Percentiles rank a stretch among this genome's conserved stretches.
These are phyloP conservation scores for Penicillium diatomitis DNA, from an alignment of 495 filamentous ascomycete species.

Conservation along the genomic window DNA sequence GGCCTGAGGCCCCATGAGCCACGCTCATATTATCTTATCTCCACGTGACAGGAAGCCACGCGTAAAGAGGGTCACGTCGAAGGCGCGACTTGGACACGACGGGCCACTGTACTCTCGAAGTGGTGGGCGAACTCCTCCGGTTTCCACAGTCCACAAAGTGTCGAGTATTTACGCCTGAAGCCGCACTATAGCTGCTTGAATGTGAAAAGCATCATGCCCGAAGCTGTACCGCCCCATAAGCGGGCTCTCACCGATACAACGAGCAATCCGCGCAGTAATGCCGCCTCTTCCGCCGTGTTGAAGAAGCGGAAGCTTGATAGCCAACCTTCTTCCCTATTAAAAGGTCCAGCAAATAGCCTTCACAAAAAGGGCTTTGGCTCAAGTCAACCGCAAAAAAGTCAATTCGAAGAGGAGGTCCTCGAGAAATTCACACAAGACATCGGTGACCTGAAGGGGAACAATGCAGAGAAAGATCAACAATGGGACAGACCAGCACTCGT, in stretches of 20 bases:
- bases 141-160: not conserved
- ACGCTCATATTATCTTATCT: conserved; percentile 10
- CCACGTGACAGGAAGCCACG: conserved; percentile 17
- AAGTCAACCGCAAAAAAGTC: conserved; percentile 72
- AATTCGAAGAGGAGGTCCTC: conserved; percentile 87
- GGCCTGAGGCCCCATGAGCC: no score
- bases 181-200: conserved; percentile 6
- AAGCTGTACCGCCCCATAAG: conserved; percentile 46
- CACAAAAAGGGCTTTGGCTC: conserved; percentile 54
- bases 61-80: conserved; percentile 22
- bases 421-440: conserved; percentile 95
- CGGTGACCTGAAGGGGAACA: conserved; percentile 67
- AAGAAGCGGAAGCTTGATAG: conserved; percentile 78
- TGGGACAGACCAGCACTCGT: conserved; percentile 76
- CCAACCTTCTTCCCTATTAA: conserved; percentile 40
- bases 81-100: conserved; percentile 15
- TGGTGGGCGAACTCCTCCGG: conserved; percentile 11
- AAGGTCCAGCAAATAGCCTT: conserved; percentile 50
- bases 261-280: conserved; percentile 38
- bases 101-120: not conserved
- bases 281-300: conserved; percentile 39
- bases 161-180: not conserved
- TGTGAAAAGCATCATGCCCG: conserved; percentile 35
- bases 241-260: conserved; percentile 51
- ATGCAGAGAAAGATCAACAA: conserved; percentile 87